These are phyloP conservation scores for Xylaria arbuscula DNA, from an alignment of 2,329 filamentous ascomycete genomes.

Conservation along the genomic window DNA sequence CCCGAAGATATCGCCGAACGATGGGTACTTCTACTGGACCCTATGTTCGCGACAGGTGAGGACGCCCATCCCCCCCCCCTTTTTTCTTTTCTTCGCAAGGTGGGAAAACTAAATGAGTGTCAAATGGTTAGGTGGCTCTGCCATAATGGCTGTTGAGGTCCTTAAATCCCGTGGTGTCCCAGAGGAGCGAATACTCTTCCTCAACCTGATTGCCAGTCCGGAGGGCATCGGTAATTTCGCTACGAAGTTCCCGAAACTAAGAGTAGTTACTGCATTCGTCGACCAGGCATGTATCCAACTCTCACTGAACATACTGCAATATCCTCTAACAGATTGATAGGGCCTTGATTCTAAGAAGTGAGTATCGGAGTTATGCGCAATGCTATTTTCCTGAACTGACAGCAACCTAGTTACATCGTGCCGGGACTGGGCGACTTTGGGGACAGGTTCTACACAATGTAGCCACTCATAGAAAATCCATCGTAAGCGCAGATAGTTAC, in stretches of 20 bases:
- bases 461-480: slow-evolving; percentile 27
- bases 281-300: slow-evolving; percentile 70
- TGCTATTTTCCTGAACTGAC: slow-evolving; percentile 50
- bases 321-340: slow-evolving; percentile 52
- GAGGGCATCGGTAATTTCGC: slow-evolving; percentile 92
- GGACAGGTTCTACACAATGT: slow-evolving; percentile 94
- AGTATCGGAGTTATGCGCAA: slow-evolving; percentile 50
- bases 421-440: slow-evolving; percentile 96
- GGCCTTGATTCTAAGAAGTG: slow-evolving; percentile 99
- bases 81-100: not conserved
- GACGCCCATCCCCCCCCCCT: slow-evolving; percentile 25
- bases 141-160: slow-evolving; percentile 96
- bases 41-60: slow-evolving; percentile 98
- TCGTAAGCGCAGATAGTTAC: slow-evolving; percentile 16
- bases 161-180: slow-evolving; percentile 90
- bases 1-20: slow-evolving; percentile 91
- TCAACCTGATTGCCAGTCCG: slow-evolving; percentile 97
- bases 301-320: not conserved
- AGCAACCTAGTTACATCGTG: slow-evolving; percentile 82
- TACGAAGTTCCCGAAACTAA: slow-evolving; percentile 85
- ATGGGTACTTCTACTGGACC: slow-evolving; percentile 94
- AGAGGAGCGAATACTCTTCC: slow-evolving; percentile 93
- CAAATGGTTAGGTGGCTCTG: slow-evolving; percentile 78
- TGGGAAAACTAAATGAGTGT: slow-evolving; percentile 35
- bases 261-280: slow-evolving; percentile 95